These are phyloP conservation scores for Lophium mytilinum DNA, from an alignment of 495 filamentous ascomycete species.

Conservation along the genomic window DNA sequence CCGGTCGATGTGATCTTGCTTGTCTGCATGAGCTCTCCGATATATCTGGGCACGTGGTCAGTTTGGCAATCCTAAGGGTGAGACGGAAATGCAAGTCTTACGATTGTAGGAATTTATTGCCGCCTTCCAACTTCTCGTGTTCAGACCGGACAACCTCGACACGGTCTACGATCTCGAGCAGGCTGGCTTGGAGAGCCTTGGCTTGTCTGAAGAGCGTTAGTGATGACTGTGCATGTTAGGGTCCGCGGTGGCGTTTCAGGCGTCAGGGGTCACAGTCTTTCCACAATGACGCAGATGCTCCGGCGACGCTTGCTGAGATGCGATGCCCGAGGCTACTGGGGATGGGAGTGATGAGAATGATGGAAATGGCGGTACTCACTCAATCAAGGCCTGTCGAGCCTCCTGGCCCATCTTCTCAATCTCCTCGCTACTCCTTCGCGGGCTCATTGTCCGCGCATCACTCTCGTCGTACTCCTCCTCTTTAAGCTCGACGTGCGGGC, in stretches of 20 bases:
- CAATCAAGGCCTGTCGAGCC: slow-evolving; percentile 58
- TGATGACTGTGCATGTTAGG: neutral
- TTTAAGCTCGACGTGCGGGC: slow-evolving; percentile 56
- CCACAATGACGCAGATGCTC: too few species aligned
- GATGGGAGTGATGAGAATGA: neutral
- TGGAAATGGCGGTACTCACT: slow-evolving; percentile 40
- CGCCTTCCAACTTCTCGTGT: slow-evolving; percentile 86
- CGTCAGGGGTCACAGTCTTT: too few species aligned
- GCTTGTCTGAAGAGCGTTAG: slow-evolving; percentile 58
- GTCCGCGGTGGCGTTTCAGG: too few species aligned
- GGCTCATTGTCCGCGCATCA: slow-evolving; percentile 92
- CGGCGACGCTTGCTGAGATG: too few species aligned
- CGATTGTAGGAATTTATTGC: slow-evolving; percentile 86
- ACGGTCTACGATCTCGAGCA: slow-evolving; percentile 79
- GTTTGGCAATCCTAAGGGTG: neutral
- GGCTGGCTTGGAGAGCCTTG: slow-evolving; percentile 73
- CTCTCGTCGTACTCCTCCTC: slow-evolving; percentile 65
- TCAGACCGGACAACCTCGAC: slow-evolving; percentile 92
- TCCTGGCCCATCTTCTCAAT: slow-evolving; percentile 76
- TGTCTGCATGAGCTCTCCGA: slow-evolving; percentile 72
- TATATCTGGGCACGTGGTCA: slow-evolving; percentile 38
- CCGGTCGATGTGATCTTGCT: slow-evolving; percentile 65
- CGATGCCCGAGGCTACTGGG: too few species aligned
- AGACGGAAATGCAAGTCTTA: slow-evolving; percentile 20
- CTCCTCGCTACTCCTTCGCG: slow-evolving; percentile 80